These are phyloP conservation scores for Xeromyces bisporus DNA, from an alignment of 495 filamentous ascomycete genomes.

Conservation along the genomic window DNA sequence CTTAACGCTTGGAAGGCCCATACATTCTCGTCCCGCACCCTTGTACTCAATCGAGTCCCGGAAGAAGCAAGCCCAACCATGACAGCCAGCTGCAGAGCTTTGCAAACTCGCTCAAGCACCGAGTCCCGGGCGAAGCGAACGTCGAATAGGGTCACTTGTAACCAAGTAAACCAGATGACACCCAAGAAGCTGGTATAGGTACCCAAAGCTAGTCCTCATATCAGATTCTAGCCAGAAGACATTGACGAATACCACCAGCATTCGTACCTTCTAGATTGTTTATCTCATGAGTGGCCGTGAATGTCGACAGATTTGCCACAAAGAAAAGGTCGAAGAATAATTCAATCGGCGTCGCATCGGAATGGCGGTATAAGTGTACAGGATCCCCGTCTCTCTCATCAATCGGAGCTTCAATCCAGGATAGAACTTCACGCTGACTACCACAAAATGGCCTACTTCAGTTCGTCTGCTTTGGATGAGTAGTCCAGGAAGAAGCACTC, in stretches of 20 bases:
- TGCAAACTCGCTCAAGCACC: conserved; percentile 47
- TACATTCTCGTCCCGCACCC: conserved; percentile 25
- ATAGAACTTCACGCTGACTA: conserved; percentile 7
- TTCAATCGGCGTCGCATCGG: conserved; percentile 37
- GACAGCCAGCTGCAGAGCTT: conserved; percentile 42
- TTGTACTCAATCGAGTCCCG: conserved; percentile 36
- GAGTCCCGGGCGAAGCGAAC: conserved; percentile 51
- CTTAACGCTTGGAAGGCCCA: conserved; percentile 31
- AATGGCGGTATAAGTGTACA: conserved; percentile 16
- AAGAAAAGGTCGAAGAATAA: conserved; percentile 59
- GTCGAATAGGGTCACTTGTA: conserved; percentile 50
- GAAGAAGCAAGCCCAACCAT: conserved; percentile 51
- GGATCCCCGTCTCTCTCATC: conserved; percentile 9
- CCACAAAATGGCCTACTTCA: not conserved
- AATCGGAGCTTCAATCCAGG: conserved; percentile 22
- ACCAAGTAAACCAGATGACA: conserved; percentile 59
- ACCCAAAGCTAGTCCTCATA: conserved; percentile 15
- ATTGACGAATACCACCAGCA: not conserved
- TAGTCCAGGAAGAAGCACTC: conserved; percentile 4
- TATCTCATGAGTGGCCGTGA: conserved; percentile 39
- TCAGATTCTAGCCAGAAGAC: conserved; percentile 1
- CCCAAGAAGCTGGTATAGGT: conserved; percentile 47
- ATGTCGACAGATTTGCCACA: conserved; percentile 50
- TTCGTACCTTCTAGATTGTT: conserved; percentile 24
- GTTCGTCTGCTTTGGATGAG: not conserved